phyloP scores from a whole-genome alignment of 1,139 yeast species.

The Candida sp. region DNA sequence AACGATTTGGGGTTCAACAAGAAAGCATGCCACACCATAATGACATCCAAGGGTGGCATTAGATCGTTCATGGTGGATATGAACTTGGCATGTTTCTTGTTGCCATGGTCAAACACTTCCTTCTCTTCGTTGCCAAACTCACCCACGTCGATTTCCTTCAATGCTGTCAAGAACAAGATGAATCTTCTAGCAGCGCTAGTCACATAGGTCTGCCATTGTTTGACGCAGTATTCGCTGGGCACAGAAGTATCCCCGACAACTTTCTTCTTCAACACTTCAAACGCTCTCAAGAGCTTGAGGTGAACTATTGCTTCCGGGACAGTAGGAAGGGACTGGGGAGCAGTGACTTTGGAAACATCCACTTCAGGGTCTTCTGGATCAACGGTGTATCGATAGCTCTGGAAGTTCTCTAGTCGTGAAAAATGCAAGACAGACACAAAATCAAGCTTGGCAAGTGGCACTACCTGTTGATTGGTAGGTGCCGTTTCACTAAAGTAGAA shows the following conservation, averaged over 20 bases:
- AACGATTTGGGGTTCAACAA: slow-evolving; percentile 21
- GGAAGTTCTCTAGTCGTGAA: slow-evolving; percentile 1
- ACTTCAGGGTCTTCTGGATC: not conserved
- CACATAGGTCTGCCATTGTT: slow-evolving; percentile 33
- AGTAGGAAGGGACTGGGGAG: not conserved
- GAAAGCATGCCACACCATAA: slow-evolving; percentile 44
- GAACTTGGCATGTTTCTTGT: slow-evolving; percentile 1
- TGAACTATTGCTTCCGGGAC: slow-evolving; percentile 22
- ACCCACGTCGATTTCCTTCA: slow-evolving; percentile 8
- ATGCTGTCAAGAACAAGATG: slow-evolving; percentile 26
- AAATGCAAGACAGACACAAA: not conserved
- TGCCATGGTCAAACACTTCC: slow-evolving; percentile 2
- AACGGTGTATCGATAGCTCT: not conserved
- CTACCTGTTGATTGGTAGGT: not conserved
- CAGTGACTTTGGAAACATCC: not conserved
- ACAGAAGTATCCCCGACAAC: slow-evolving; percentile 13
- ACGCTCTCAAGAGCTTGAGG: slow-evolving; percentile 33
- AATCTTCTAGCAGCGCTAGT: slow-evolving; percentile 34
- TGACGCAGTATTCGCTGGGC: slow-evolving; percentile 16
- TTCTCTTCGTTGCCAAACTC: slow-evolving; percentile 3
- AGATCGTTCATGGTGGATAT: not conserved
- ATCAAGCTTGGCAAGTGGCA: not conserved
- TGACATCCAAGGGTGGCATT: slow-evolving; percentile 38
- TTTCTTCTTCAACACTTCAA: slow-evolving; percentile 25
- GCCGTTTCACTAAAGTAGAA: not conserved